Conservation (phyloP, 805 yeast genomes). For the Hemisphaericaspora nanyangensis region DNA sequence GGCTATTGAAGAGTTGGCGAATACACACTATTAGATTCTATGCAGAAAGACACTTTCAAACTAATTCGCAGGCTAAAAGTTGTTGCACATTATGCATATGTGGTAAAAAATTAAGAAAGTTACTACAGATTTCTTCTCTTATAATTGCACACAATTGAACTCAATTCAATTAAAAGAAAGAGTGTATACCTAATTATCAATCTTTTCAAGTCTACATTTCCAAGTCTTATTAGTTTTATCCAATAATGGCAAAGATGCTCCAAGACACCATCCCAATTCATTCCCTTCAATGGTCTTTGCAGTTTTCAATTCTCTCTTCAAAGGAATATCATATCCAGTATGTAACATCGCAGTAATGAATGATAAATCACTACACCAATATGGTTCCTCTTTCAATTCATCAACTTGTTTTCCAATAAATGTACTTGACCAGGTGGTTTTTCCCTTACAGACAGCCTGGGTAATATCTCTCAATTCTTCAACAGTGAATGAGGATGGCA, state of each 20-base stretch:
- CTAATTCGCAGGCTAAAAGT: too few species aligned
- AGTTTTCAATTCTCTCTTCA: conserved; percentile 82
- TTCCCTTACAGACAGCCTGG: conserved; percentile 81
- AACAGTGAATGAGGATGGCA: conserved; percentile 86
- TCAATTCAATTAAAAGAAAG: too few species aligned
- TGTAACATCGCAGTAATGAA: conserved; percentile 88
- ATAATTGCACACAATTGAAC: too few species aligned
- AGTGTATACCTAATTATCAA: background rate
- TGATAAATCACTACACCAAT: conserved; percentile 90
- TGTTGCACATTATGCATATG: too few species aligned
- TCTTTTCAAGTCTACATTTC: conserved; percentile 53
- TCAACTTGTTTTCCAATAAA: conserved; percentile 63
- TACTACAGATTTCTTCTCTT: too few species aligned
- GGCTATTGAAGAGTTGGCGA: too few species aligned
- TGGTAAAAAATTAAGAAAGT: too few species aligned
- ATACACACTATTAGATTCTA: too few species aligned
- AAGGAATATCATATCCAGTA: conserved; percentile 95
- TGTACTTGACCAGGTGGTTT: conserved; percentile 67
- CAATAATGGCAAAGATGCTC: conserved; percentile 90
- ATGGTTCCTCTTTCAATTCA: conserved; percentile 72
- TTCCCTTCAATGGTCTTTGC: conserved; percentile 85
- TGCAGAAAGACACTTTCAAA: too few species aligned
- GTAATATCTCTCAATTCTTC: conserved; percentile 82
- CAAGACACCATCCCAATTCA: conserved; percentile 98
- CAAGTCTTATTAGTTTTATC: conserved; percentile 60